Evolutionary conservation across 306 rosid species (phyloP).

Genomic region (Vigna nakashimae): DNA sequence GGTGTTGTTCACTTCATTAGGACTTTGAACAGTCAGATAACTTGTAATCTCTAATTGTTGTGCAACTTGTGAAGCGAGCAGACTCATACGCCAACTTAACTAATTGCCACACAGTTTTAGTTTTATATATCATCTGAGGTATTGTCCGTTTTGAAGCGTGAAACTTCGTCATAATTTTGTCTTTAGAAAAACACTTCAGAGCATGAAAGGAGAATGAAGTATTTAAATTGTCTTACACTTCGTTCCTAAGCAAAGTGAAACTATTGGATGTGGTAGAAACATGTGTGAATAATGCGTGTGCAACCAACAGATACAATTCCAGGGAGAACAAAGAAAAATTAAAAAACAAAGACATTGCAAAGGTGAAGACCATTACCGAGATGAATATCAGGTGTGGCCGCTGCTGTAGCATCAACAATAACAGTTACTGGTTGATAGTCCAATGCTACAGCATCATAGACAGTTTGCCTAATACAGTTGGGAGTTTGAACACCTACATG

Average conservation of each 20-base stretch:
- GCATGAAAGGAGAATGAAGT: no score
- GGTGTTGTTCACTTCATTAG: background rate
- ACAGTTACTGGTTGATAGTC: slow-evolving; percentile 77
- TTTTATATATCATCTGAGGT: background rate
- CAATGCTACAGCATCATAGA: slow-evolving; percentile 84
- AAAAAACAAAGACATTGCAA: background rate
- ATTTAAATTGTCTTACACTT: no score
- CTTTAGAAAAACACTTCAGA: no score
- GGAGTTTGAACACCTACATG: slow-evolving; percentile 92
- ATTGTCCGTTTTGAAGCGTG: no score
- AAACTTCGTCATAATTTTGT: no score
- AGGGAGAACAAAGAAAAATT: slow-evolving; percentile 6
- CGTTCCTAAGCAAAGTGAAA: no score
- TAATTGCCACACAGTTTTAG: background rate
- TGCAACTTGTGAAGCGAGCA: background rate
- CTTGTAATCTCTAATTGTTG: background rate
- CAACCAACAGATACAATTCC: background rate
- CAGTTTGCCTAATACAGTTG: slow-evolving; percentile 93
- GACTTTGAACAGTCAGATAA: slow-evolving; percentile 11
- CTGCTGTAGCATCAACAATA: slow-evolving; percentile 88
- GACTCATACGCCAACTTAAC: background rate
- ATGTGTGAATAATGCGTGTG: background rate
- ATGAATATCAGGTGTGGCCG: slow-evolving; percentile 79
- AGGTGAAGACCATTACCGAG: slow-evolving; percentile 50
- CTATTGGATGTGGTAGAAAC: no score